Conservation (phyloP, 2,329 filamentous ascomycete species). For the Colletotrichum graminicola region DNA sequence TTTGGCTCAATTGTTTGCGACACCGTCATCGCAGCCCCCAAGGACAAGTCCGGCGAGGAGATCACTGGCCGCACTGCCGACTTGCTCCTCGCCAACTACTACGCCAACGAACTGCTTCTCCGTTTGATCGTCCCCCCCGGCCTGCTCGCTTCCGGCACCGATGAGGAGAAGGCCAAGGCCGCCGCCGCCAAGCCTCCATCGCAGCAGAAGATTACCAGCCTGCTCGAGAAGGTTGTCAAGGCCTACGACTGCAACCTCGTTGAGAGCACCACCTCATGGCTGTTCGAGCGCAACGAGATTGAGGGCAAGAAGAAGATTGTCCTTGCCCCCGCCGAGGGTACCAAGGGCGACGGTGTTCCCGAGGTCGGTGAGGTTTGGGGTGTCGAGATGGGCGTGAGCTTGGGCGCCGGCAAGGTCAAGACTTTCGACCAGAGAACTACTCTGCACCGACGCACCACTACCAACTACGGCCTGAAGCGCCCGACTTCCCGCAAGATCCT, state of each 20-base stretch:
- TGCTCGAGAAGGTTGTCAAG: slow-evolving; percentile 93
- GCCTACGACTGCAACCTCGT: slow-evolving; percentile 92
- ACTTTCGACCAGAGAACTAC: slow-evolving; percentile 87
- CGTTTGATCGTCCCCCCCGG: slow-evolving; percentile 93
- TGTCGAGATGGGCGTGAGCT: slow-evolving; percentile 92
- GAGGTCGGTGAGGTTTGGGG: slow-evolving; percentile 97
- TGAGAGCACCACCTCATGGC: slow-evolving; percentile 98
- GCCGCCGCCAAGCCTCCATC: slow-evolving; percentile 84
- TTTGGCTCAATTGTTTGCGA: slow-evolving; percentile 97
- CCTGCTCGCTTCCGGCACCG: slow-evolving; percentile 82
- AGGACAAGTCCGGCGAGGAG: slow-evolving; percentile 71
- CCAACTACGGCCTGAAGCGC: slow-evolving; percentile 93
- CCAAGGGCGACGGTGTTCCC: slow-evolving; percentile 89
- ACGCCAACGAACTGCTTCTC: slow-evolving; percentile 94
- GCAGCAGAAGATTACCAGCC: slow-evolving; percentile 85
- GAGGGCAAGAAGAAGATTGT: slow-evolving; percentile 99
- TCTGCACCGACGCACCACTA: slow-evolving; percentile 90
- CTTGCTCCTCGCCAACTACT: slow-evolving; percentile 90
- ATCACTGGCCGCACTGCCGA: slow-evolving; percentile 86
- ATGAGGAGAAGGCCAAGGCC: slow-evolving; percentile 96
- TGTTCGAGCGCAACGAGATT: slow-evolving; percentile 97
- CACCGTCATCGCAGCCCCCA: slow-evolving; percentile 80
- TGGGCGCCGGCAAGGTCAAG: slow-evolving; percentile 96
- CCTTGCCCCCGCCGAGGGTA: slow-evolving; percentile 84
- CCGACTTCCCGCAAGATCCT: slow-evolving; percentile 92